A percentile compares a stretch with the other conserved stretches of the same genome.
phyloP scores from a whole-genome alignment of 176 grass and related monocot genomes.

The Aegilops umbellulata region DNA sequence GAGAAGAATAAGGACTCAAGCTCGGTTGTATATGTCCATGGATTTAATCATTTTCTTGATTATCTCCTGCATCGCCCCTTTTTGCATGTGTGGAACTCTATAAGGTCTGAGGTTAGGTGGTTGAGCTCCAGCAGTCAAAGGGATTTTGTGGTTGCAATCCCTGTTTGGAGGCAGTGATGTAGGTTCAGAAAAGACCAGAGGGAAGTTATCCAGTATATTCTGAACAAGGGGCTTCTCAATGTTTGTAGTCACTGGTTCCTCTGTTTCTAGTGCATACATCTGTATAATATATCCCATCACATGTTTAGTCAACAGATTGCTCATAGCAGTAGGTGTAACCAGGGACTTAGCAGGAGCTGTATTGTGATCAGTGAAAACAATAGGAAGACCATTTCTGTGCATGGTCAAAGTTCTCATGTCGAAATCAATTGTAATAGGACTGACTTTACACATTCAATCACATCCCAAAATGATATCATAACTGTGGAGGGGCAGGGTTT shows the following conservation, averaged over 20 bases:
- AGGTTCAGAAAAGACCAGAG: neutral
- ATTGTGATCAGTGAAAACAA: neutral
- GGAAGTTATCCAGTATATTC: neutral
- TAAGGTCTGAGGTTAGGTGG: neutral
- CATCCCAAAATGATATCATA: too few relatives aligned
- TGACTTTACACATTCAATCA: too few relatives aligned
- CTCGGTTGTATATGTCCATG: too few relatives aligned
- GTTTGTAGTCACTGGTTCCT: neutral
- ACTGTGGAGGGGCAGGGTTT: too few relatives aligned
- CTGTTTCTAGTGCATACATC: neutral
- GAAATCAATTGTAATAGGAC: too few relatives aligned
- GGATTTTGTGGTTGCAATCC: neutral
- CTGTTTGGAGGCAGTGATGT: neutral
- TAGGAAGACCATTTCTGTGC: neutral
- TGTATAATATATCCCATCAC: neutral
- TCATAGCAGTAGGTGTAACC: neutral
- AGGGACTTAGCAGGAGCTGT: neutral
- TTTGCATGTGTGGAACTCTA: neutral
- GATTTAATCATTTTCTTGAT: neutral
- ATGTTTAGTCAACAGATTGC: neutral
- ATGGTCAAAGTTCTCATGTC: too few relatives aligned
- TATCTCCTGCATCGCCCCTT: neutral
- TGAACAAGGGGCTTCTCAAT: neutral
- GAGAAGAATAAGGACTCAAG: too few relatives aligned
- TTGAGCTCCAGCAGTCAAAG: neutral